Evolutionary conservation across 2,329 filamentous ascomycete species (phyloP).

Genomic region (Cadophora sp.): DNA sequence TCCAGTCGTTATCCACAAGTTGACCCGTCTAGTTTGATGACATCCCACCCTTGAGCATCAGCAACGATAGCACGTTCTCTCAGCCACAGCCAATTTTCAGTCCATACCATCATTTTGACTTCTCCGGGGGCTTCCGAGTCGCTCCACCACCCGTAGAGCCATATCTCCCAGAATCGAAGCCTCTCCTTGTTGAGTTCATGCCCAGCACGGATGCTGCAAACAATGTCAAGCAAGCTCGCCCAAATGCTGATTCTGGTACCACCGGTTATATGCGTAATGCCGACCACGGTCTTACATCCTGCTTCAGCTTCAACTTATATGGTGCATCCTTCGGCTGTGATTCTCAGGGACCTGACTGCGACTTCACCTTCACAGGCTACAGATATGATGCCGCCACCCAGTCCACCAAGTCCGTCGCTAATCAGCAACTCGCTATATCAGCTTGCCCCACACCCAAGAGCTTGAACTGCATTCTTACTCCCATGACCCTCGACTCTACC

Average conservation of each 20-base stretch:
- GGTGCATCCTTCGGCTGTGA: conserved; percentile 50
- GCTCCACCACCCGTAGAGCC: conserved; percentile 42
- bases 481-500: conserved; percentile 37
- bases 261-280: conserved; percentile 41
- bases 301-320: conserved; percentile 48
- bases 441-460: conserved; percentile 41
- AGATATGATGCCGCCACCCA: conserved; percentile 38
- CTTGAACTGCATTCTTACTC: conserved; percentile 44
- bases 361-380: conserved; percentile 49
- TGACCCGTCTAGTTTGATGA: conserved; percentile 42
- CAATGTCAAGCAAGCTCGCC: conserved; percentile 30
- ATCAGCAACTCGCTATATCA: conserved; percentile 38
- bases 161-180: conserved; percentile 43
- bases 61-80: conserved; percentile 32
- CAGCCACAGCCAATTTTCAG: conserved; percentile 42
- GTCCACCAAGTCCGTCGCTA: conserved; percentile 37
- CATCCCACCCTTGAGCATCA: conserved; percentile 38
- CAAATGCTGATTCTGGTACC: conserved; percentile 40
- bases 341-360: conserved; percentile 45
- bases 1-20: background rate
- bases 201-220: conserved; percentile 35
- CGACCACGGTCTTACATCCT: conserved; percentile 40
- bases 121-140: conserved; percentile 47
- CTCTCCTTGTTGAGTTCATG: conserved; percentile 45
- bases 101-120: conserved; percentile 47